These are phyloP conservation scores for Rhizopus microsporus DNA, from an alignment of 371 early-diverging fungal species.

Conservation along the genomic window DNA sequence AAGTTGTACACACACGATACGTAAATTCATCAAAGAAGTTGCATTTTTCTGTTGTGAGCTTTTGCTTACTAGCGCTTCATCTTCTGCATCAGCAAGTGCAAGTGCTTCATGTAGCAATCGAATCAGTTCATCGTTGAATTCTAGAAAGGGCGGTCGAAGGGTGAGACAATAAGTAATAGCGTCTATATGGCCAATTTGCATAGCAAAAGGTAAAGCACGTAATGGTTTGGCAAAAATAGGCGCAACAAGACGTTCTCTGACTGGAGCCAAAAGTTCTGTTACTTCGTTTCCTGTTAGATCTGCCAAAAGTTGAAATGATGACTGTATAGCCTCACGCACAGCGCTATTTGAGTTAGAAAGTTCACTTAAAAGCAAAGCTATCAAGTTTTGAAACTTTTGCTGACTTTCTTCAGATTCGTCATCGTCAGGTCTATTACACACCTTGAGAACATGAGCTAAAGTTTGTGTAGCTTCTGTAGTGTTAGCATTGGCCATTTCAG, in stretches of 20 bases:
- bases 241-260: slow-evolving; percentile 81
- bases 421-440: slow-evolving; percentile 77
- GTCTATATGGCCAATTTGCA: slow-evolving; percentile 98
- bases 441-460: slow-evolving; percentile 74
- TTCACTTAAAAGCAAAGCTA: slow-evolving; percentile 87
- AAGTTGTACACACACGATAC: slow-evolving; percentile 94
- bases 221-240: slow-evolving; percentile 98
- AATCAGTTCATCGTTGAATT: slow-evolving; percentile 90
- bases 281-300: slow-evolving; percentile 77
- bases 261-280: slow-evolving; percentile 84
- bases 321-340: slow-evolving; percentile 90
- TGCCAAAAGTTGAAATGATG: slow-evolving; percentile 79
- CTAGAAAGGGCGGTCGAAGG: slow-evolving; percentile 87
- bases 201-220: slow-evolving; percentile 91
- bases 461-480: slow-evolving; percentile 79
- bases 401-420: slow-evolving; percentile 59
- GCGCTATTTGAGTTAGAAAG: slow-evolving; percentile 88
- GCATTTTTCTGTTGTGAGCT: slow-evolving; percentile 83
- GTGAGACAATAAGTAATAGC: slow-evolving; percentile 96
- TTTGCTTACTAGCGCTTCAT: slow-evolving; percentile 89
- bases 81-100: slow-evolving; percentile 97
- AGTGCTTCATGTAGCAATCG: slow-evolving; percentile 91
- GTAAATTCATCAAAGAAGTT: slow-evolving; percentile 79
- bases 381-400: slow-evolving; percentile 67
- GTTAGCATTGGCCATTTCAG: slow-evolving; percentile 78